Evolutionary conservation across 148 eudicot species (phyloP), one percentile per base, ranked within the genome.

Genomic region (Talinum fruticosum): DNA sequence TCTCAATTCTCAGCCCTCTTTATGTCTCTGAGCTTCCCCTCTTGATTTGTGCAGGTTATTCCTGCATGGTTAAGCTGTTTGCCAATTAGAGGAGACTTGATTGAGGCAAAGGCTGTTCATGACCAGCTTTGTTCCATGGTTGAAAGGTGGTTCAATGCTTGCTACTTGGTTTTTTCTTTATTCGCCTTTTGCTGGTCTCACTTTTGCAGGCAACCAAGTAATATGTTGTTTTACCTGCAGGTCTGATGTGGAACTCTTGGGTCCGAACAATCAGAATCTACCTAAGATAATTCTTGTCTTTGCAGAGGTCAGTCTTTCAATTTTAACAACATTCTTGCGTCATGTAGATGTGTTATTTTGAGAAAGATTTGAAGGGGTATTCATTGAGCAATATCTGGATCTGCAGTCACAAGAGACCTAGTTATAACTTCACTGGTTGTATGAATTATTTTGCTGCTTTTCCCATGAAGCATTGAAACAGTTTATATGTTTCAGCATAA

Each of bases 261-360:
- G 99, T 28, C 94, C 94, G 30, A 95, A 92, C 87, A 91, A 91
- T 73, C 94, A 90, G 86, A 79, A 89, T 85, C 84, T 92, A 64
- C 94, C 99, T 1, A 95, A 90, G 88, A 95, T 95, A 76, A 85
- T 95, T 76, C 76, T 83, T 24, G 90, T 95, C 57, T 95, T 95
- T 90, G 99, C 97, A 38, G 99, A 95, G 97, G 99, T 95, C 74
- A 78, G 93, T 78, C 75, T 51, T 57, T 76, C 21, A 33, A 21
- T 3, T 66, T 28, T 59, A 5, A 35, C 32, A 15, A 1, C 32
- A 54, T 64, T 13, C 16, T 62, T 12, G 15, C 38, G 13, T 57
- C 28, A 13, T 14, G 13, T 30, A 10, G 36, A 33, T 33, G 33
- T 33, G 24, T 76, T 19, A 32, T 30, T 19, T n/a, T 6, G 38